Evolutionary conservation across 2,329 filamentous ascomycete species (phyloP), one percentile per base, ranked within the genome.

Genomic region (Penicillium sp.): DNA sequence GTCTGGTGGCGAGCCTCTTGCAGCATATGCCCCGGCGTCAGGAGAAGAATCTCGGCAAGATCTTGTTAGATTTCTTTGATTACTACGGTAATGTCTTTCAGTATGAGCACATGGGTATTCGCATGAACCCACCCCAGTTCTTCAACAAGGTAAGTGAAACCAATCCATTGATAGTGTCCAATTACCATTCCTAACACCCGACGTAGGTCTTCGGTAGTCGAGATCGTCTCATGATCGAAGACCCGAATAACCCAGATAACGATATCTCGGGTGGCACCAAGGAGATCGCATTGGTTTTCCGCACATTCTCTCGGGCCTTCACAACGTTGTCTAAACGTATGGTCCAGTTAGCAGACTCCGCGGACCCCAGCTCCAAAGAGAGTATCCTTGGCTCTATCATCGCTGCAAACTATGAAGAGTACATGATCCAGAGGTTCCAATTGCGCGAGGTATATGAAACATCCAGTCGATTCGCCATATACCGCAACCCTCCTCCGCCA

Each of bases 211-310:
- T 70, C 26, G 71, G 69, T 64, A 87, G 87, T 65, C 74, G 72
- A 13, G 81, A 88, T 47, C 86, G 91, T 1, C 80, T 99, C 1
- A 90, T 88, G 8, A 96, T 99, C 65, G 88, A 96, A 54, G 94
- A 99, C 67, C 94, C 94, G 0, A 96, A 97, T 71, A 89, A 90
- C 54, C 71, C 84, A 0, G 77, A 81, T 23, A 97, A 97, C 70
- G 94, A 99, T 67, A 94, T 99, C 23, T 88, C 94, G 0, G 92
- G 92, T 9, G 92, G 92, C 9, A 94, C 92, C 0, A 82, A 79
- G 42, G 89, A 90, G 61, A 90, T 89, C 7, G 61, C 73, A 0
- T 77, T 83, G 8, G 89, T 97, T 45, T 77, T 90, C 60, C 70
- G 79, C n/a, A 79, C 81, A 11, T 97, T 99, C 71, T 77, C 82